Evolutionary conservation across 495 filamentous ascomycete genomes (phyloP), one percentile per base, ranked within the genome.

Genomic region (Aspergillus affinis): DNA sequence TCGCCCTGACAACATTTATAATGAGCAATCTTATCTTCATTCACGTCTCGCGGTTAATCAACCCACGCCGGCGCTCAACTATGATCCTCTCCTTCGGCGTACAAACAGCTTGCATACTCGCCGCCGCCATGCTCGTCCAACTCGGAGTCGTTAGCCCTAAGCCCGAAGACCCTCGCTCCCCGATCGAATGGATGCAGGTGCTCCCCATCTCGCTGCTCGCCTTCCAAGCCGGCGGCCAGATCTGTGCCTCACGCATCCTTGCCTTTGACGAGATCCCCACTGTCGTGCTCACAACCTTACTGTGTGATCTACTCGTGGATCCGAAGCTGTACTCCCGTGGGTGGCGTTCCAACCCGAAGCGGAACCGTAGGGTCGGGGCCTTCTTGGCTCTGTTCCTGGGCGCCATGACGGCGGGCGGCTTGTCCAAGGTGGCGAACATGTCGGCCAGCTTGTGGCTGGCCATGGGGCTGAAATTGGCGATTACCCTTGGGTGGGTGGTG

Each of bases 171-270:
- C 69, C 71, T 0, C 61, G 69, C 1, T 69, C 71, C 23, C 69
- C 72, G 0, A 75, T 74, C 48, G 55, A 70, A 44, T 75, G 71
- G 75, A 71, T 68, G 49, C 75, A 78, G 36, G 62, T 73, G 7
- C 44, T 76, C 0, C 72, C 75, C 5, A 78, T 91, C 19, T 83
- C 79, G 0, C 74, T 90, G 18, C 69, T 91, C 18, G 81, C 85
- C 4, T 88, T 91, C 67, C 87, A 91, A 66, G 84, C 83, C 13
- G 86, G 83, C 1, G 87, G 87, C 0, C 88, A 90, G 69, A 89
- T 91, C 59, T 78, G 81, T 2, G 81, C 82, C 8, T 83, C 78
- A 3, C 75, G 88, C 2, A 63, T 84, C 8, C 66, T 91, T 36
- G 85, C 81, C 5, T 79, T 85, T 45, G 79, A 82, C 58, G 88